Evolutionary conservation across 202 grass and related monocot species (phyloP).

Genomic region (Setaria italica): DNA sequence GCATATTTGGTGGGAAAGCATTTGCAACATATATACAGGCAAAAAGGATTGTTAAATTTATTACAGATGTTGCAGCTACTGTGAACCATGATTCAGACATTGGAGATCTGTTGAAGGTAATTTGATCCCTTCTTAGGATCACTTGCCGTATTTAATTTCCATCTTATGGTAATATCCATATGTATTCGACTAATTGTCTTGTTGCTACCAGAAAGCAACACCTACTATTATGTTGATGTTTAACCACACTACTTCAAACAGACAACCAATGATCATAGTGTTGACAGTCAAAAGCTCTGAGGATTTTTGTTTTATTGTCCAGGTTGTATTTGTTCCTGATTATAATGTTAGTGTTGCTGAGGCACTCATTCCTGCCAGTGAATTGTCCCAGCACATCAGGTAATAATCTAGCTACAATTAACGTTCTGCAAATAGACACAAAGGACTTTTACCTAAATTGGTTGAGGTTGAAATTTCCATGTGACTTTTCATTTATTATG

Average conservation of each 20-base stretch:
- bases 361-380: slow-evolving; percentile 90
- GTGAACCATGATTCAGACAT: slow-evolving; percentile 95
- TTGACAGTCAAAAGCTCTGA: slow-evolving; percentile 35
- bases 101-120: slow-evolving; percentile 97
- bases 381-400: slow-evolving; percentile 99
- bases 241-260: slow-evolving; percentile 21
- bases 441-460: background rate
- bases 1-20: slow-evolving; percentile 99
- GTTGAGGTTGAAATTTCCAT: background rate
- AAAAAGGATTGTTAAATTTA: slow-evolving; percentile 99
- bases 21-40: slow-evolving; percentile 98
- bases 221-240: background rate
- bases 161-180: slow-evolving; percentile 20
- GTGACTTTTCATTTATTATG: slow-evolving; percentile 34
- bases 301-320: slow-evolving; percentile 55
- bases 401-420: slow-evolving; percentile 28
- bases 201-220: slow-evolving; percentile 11
- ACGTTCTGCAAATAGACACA: slow-evolving; percentile 34
- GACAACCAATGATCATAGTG: slow-evolving; percentile 4
- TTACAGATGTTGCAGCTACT: slow-evolving; percentile 90
- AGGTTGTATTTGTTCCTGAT: slow-evolving; percentile 97
- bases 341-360: slow-evolving; percentile 99
- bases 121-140: background rate
- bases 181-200: slow-evolving; percentile 24
- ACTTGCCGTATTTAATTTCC: slow-evolving; percentile 18